Base-by-base conservation (phyloP, 345 rosid genomes). In the Kandelia obovata region DNA sequence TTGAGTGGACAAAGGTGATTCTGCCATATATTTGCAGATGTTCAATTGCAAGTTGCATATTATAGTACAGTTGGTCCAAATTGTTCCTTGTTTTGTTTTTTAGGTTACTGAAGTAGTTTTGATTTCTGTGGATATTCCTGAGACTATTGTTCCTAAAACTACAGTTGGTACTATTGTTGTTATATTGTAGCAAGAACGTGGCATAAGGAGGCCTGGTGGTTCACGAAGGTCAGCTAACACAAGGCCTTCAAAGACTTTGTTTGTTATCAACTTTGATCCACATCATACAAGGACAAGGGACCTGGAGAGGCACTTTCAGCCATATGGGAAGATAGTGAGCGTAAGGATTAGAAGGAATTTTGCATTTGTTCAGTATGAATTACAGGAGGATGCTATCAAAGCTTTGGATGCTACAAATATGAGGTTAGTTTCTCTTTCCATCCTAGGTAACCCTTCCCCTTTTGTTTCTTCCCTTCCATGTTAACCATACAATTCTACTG, bases 321-420 rank as follows among this genome's bases (percentile, higher is more conserved):
- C 92, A 3, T 91, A 88, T 86, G 98, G 98, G 35, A 94, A 86
- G 81, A 89, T 91, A 17, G 85, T 79, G 13, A 94, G 92, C 73
- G 96, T 89, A 47, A 88, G 97, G 80, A 94, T 94, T 75, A 84
- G 96, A 71, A 88, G 97, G 81, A 94, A 94, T 79, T 94, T 94
- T 83, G 97, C 97, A 17, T 91, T 94, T 75, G 92, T 94, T 63
- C 97, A 91, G 74, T 94, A 87, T 66, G 98, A 94, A 72, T 68
- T 77, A 7, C 96, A 85, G 73, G 98, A 94, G 58, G 98, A 94
- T 73, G 97, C 98, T 46, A 82, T 87, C 62, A 86, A 80, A 79
- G 98, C 98, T 13, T 63, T 94, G 78, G 97, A 91, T 13, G 83
- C 92, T 64, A 91, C 96, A 52, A 87, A 91, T 43, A 74, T 79